phyloP scores from a whole-genome alignment of 768 basidiomycete species.

The Clitopilus passeckerianus region DNA sequence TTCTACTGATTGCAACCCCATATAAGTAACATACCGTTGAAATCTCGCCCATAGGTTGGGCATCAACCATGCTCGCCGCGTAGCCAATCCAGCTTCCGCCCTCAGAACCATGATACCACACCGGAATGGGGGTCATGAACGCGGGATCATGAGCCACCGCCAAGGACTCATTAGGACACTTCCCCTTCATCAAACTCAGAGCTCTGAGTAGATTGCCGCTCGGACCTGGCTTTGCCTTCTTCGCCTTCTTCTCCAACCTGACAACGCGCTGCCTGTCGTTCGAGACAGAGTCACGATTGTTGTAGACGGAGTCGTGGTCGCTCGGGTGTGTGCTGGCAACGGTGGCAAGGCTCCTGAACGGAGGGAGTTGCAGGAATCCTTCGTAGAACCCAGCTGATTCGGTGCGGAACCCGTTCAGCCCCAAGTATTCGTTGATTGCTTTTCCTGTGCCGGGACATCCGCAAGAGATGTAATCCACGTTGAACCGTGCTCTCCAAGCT shows the following conservation, averaged over 20 bases:
- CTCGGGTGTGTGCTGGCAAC: conserved; percentile 48
- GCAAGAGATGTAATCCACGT: conserved; percentile 46
- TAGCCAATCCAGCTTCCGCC: conserved; percentile 11
- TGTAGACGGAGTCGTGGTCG: conserved; percentile 36
- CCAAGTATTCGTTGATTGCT: conserved; percentile 27
- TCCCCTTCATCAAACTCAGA: conserved; percentile 9
- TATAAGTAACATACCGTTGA: background rate
- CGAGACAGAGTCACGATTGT: conserved; percentile 15
- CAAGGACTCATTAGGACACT: conserved; percentile 3
- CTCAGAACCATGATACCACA: conserved; percentile 14
- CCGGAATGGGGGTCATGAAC: conserved; percentile 28
- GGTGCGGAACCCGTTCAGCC: conserved; percentile 3
- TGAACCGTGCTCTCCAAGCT: conserved; percentile 34
- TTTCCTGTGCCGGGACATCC: conserved; percentile 45
- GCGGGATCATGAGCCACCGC: conserved; percentile 18
- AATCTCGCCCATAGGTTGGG: background rate
- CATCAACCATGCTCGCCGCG: background rate
- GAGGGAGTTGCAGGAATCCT: conserved; percentile 17
- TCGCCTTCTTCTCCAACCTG: conserved; percentile 18
- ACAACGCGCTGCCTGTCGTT: conserved; percentile 15
- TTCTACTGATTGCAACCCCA: background rate
- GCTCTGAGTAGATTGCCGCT: conserved; percentile 10
- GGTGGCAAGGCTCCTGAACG: conserved; percentile 24
- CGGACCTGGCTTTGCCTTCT: conserved; percentile 12
- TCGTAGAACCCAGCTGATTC: conserved; percentile 7